Evolutionary conservation across 2,329 filamentous ascomycete genomes (phyloP).

Genomic region (Purpureocillium lavendulum): DNA sequence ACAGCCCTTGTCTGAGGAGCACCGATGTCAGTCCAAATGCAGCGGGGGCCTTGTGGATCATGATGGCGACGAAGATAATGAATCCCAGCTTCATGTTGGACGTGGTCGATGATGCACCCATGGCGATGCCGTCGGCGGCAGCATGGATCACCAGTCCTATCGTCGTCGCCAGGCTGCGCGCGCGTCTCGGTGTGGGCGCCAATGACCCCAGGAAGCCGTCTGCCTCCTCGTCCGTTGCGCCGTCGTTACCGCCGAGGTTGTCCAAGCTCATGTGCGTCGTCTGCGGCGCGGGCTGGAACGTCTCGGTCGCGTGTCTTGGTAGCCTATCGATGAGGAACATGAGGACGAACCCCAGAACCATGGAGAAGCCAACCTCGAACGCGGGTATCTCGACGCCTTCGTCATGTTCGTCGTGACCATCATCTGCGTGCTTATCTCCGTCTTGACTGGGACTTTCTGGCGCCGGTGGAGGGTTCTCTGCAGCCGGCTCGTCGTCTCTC

Average conservation of each 20-base stretch:
- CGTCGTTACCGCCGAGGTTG: slow-evolving; percentile 53
- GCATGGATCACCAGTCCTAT: slow-evolving; percentile 94
- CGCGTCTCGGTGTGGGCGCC: slow-evolving; percentile 47
- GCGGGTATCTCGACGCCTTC: slow-evolving; percentile 42
- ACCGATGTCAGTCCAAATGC: slow-evolving; percentile 91
- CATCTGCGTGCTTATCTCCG: slow-evolving; percentile 22
- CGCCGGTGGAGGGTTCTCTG: background rate
- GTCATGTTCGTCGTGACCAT: slow-evolving; percentile 13
- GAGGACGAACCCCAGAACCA: slow-evolving; percentile 82
- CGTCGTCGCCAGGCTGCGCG: slow-evolving; percentile 70
- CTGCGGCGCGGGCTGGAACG: slow-evolving; percentile 54
- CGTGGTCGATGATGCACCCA: slow-evolving; percentile 79
- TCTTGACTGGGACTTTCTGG: slow-evolving; percentile 8
- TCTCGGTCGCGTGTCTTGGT: slow-evolving; percentile 62
- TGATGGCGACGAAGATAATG: slow-evolving; percentile 91
- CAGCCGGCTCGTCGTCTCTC: background rate
- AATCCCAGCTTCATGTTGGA: slow-evolving; percentile 70
- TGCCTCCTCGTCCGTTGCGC: slow-evolving; percentile 45
- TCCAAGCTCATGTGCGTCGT: slow-evolving; percentile 85
- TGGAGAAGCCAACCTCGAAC: slow-evolving; percentile 76
- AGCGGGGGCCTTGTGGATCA: slow-evolving; percentile 94
- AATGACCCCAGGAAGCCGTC: slow-evolving; percentile 52
- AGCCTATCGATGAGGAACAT: slow-evolving; percentile 95
- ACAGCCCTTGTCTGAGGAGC: slow-evolving; percentile 81
- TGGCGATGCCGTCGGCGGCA: slow-evolving; percentile 87